These are phyloP conservation scores for Aspergillus fumigatus DNA, from an alignment of 2,329 filamentous ascomycete genomes.

Conservation along the genomic window DNA sequence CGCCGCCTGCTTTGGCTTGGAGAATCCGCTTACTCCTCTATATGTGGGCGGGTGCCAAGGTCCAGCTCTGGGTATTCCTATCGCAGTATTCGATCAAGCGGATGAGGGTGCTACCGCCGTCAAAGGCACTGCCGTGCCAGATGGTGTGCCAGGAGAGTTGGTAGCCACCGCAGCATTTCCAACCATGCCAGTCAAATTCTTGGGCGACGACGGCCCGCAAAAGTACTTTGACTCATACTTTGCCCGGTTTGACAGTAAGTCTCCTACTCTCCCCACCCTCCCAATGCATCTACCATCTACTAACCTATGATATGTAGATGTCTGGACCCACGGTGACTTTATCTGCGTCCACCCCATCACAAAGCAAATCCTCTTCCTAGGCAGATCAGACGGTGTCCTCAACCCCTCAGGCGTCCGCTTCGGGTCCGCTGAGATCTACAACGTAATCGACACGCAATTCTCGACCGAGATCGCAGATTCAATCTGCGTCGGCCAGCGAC, in stretches of 20 bases:
- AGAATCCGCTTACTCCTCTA: conserved; percentile 66
- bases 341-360: conserved; percentile 66
- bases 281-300: neutral
- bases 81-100: conserved; percentile 56
- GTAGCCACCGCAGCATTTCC: conserved; percentile 68
- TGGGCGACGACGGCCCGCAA: conserved; percentile 49
- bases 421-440: conserved; percentile 75
- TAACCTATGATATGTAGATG: conserved; percentile 14
- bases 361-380: conserved; percentile 44
- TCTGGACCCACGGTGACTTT: conserved; percentile 72
- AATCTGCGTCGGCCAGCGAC: conserved; percentile 74
- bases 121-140: conserved; percentile 49
- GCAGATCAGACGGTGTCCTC: conserved; percentile 64
- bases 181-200: conserved; percentile 67
- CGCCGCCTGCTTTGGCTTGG: conserved; percentile 39
- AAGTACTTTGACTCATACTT: conserved; percentile 56
- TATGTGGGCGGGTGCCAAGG: conserved; percentile 56
- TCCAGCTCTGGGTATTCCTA: conserved; percentile 48
- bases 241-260: conserved; percentile 49
- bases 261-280: too few species aligned
- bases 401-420: conserved; percentile 80
- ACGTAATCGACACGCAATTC: conserved; percentile 59
- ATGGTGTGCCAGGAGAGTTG: conserved; percentile 69
- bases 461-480: conserved; percentile 61
- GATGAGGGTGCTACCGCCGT: conserved; percentile 45